These are phyloP conservation scores for Acorus gramineus DNA, from an alignment of 106 monocot genomes.

Conservation along the genomic window DNA sequence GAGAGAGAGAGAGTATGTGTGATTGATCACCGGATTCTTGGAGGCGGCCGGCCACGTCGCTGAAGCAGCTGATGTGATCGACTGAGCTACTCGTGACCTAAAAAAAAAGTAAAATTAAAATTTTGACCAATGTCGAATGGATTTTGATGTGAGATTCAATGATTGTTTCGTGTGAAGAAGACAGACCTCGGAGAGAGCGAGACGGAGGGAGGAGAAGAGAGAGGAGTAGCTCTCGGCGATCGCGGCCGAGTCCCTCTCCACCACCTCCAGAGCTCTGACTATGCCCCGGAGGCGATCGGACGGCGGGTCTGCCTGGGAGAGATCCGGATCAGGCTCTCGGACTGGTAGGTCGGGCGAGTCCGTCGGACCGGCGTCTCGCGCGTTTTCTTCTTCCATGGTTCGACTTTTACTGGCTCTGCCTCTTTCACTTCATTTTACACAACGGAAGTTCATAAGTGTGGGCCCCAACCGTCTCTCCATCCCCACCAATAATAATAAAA, in stretches of 20 bases:
- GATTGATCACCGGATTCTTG: constrained; percentile 46
- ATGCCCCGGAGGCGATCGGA: constrained; percentile 14
- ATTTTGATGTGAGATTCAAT: too few species aligned
- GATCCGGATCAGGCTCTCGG: background rate
- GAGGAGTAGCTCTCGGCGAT: constrained; percentile 29
- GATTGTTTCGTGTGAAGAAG: too few species aligned
- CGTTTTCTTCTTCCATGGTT: too few species aligned
- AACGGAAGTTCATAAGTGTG: too few species aligned
- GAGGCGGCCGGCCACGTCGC: constrained; percentile 41
- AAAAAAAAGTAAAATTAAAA: background rate
- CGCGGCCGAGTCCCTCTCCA: constrained; percentile 21
- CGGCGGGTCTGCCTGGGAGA: background rate
- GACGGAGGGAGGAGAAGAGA: constrained; percentile 26
- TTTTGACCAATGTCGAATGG: too few species aligned
- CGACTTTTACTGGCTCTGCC: too few species aligned
- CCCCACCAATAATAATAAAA: too few species aligned
- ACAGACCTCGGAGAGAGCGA: constrained; percentile 15
- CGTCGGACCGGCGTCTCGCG: too few species aligned
- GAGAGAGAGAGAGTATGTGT: too few species aligned
- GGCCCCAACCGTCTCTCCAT: too few species aligned
- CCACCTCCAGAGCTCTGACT: constrained; percentile 18
- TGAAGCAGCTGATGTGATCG: constrained; percentile 60
- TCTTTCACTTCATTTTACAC: too few species aligned
- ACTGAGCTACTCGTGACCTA: constrained; percentile 56
- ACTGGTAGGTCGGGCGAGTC: too few species aligned